phyloP scores from a whole-genome alignment of 1,284 basidiomycete species.

The Irpex lacteus region DNA sequence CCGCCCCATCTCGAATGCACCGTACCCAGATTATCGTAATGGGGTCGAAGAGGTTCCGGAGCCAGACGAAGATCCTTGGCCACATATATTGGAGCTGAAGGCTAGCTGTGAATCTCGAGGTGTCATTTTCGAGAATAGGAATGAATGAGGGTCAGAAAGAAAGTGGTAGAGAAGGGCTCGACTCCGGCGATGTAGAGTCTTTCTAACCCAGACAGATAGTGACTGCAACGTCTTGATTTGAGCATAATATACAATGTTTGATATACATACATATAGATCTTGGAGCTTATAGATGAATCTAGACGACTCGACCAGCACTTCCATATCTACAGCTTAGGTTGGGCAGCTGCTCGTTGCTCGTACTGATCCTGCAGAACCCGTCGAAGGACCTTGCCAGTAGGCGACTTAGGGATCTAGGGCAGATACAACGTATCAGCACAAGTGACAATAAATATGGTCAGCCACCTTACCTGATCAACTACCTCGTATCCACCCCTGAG shows the following conservation, averaged over 20 bases:
- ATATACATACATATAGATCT: not conserved
- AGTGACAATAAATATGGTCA: conserved; percentile 14
- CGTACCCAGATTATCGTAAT: no score
- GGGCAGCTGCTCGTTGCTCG: conserved; percentile 33
- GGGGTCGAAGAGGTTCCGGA: no score
- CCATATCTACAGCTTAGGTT: conserved; percentile 33
- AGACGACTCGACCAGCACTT: not conserved
- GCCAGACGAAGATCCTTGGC: no score
- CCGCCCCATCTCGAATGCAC: no score
- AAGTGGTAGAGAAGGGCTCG: no score
- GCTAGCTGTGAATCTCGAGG: no score
- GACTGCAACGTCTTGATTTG: not conserved
- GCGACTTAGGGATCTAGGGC: conserved; percentile 62
- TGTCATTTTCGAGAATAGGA: no score
- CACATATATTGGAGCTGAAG: no score
- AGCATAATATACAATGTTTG: not conserved
- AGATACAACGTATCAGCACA: not conserved
- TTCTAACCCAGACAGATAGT: not conserved
- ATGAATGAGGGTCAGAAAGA: no score
- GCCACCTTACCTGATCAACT: conserved; percentile 46
- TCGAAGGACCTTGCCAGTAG: conserved; percentile 66
- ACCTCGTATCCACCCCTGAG: conserved; percentile 65
- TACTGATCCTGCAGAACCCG: conserved; percentile 55
- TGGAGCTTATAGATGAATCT: not conserved
- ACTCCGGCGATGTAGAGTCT: no score